phyloP scores from a whole-genome alignment of 768 basidiomycete genomes.

The Xanthoconium stramineum region DNA sequence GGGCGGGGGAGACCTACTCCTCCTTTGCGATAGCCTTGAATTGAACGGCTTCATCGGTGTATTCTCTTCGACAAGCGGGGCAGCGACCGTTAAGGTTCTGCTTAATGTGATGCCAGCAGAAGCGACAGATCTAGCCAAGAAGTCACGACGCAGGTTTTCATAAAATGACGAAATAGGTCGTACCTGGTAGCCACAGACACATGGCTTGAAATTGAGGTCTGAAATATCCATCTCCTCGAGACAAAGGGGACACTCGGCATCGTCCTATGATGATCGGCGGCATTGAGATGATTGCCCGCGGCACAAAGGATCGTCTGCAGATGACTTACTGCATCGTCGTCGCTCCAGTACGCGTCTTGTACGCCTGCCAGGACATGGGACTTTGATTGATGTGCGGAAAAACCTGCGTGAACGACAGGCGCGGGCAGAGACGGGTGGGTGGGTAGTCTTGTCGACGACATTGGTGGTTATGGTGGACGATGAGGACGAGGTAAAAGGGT shows the following conservation, averaged over 20 bases:
- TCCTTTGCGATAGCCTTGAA: conserved; percentile 94
- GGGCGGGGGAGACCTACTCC: conserved; percentile 63
- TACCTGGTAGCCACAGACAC: conserved; percentile 98
- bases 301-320: conserved; percentile 1
- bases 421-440: conserved; percentile 66
- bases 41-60: conserved; percentile 89
- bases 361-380: conserved; percentile 85
- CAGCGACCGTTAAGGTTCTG: conserved; percentile 94
- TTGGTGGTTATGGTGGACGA: conserved; percentile 26
- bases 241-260: conserved; percentile 96
- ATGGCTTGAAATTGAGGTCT: conserved; percentile 99
- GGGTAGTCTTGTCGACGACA: conserved; percentile 57
- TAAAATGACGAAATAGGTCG: conserved; percentile 16
- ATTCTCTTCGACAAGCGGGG: conserved; percentile 91
- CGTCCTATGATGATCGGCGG: conserved; percentile 60
- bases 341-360: conserved; percentile 96
- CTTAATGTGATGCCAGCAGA: conserved; percentile 99
- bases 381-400: conserved; percentile 74
- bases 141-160: conserved; percentile 13
- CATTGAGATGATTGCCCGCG: conserved; percentile 13
- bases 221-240: conserved; percentile 99
- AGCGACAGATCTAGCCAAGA: conserved; percentile 84
- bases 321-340: conserved; percentile 74
- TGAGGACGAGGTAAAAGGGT: conserved; percentile 7
- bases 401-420: conserved; percentile 67